A percentile compares a stretch with the other conserved stretches of the same genome.
These are phyloP conservation scores for Calocybe cyanea DNA, from an alignment of 768 basidiomycete genomes.

Conservation along the genomic window DNA sequence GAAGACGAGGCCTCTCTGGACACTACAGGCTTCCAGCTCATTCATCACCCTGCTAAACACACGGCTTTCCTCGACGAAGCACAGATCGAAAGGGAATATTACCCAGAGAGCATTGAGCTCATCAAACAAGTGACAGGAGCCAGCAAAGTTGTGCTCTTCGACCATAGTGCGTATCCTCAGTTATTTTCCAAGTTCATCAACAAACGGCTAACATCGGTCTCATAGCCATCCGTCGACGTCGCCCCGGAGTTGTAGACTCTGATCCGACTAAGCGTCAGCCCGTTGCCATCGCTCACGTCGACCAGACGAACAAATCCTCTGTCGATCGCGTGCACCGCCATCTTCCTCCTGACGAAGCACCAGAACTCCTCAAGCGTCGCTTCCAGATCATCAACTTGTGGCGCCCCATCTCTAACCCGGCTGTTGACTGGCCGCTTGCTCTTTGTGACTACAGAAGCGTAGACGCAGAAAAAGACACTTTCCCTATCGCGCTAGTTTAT, in stretches of 20 bases:
- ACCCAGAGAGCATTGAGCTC: conserved; percentile 52
- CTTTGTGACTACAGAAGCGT: conserved; percentile 40
- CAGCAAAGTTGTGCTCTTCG: conserved; percentile 53
- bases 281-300: conserved; percentile 33
- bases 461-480: conserved; percentile 32
- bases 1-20: conserved; percentile 42
- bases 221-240: conserved; percentile 34
- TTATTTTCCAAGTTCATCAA: neutral
- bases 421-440: conserved; percentile 46
- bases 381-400: conserved; percentile 54
- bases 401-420: conserved; percentile 49
- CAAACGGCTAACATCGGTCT: neutral
- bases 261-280: conserved; percentile 30
- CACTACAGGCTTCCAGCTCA: conserved; percentile 44
- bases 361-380: conserved; percentile 30
- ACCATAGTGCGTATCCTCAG: conserved; percentile 44
- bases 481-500: conserved; percentile 41
- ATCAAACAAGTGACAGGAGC: conserved; percentile 58
- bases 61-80: conserved; percentile 43
- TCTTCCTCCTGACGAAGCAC: conserved; percentile 32
- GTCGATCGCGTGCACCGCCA: conserved; percentile 34
- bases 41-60: conserved; percentile 30
- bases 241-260: conserved; percentile 25
- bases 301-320: conserved; percentile 34
- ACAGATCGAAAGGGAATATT: conserved; percentile 49